These are phyloP conservation scores for Acacia acuminata DNA, from an alignment of 306 rosid genomes.

Conservation along the genomic window DNA sequence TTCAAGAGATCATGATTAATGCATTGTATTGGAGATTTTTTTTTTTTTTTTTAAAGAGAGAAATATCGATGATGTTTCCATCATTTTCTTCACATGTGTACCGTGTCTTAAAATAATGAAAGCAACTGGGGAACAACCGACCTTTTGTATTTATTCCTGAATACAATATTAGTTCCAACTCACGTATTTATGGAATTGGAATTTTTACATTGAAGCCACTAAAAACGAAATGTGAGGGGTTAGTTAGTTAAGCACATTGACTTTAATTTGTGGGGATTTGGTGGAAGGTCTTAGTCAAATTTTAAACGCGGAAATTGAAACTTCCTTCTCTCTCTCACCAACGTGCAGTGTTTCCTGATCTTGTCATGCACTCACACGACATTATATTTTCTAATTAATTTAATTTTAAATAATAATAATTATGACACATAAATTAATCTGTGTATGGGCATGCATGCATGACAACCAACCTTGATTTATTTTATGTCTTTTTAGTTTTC, in stretches of 20 bases:
- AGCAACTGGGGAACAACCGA: not conserved
- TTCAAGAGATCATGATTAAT: not conserved
- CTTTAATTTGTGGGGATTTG: not conserved
- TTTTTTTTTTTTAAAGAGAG: not conserved
- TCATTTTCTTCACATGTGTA: not conserved
- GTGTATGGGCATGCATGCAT: not conserved
- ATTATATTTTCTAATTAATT: not conserved
- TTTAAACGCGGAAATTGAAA: not conserved
- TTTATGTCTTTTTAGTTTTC: not conserved
- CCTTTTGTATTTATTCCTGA: not conserved
- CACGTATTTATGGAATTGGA: not conserved
- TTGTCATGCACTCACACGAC: not conserved
- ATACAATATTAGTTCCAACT: not conserved
- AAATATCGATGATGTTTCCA: not conserved
- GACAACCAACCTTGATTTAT: not conserved
- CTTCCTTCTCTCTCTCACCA: not conserved
- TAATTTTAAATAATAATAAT: not conserved
- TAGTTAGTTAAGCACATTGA: slow-evolving; percentile 16
- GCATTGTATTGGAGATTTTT: not conserved
- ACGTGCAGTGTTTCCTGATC: slow-evolving; percentile 3
- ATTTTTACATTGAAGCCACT: not conserved
- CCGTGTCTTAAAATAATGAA: not conserved
- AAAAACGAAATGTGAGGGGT: not conserved
- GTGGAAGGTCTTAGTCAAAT: slow-evolving; percentile 6
- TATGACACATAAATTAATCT: not conserved